phyloP scores from a whole-genome alignment of 2,329 filamentous ascomycete genomes.

The Alternaria ventricosa region DNA sequence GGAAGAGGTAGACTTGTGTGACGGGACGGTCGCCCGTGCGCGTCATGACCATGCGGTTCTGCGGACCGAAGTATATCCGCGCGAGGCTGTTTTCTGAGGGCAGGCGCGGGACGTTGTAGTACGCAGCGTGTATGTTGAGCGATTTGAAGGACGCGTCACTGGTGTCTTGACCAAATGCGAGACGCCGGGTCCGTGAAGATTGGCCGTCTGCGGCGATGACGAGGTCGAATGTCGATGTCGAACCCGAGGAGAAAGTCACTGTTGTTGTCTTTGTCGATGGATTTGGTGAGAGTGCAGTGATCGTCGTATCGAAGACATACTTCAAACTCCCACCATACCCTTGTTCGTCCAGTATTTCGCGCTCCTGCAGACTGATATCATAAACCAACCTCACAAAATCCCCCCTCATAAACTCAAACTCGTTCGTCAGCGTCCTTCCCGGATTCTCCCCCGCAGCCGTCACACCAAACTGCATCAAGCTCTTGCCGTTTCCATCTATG shows the following conservation, averaged over 20 bases:
- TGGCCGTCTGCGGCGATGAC: conserved; percentile 38
- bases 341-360: conserved; percentile 19
- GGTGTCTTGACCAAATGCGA: conserved; percentile 28
- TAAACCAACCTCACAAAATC: conserved; percentile 45
- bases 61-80: conserved; percentile 12
- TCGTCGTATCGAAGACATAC: conserved; percentile 19
- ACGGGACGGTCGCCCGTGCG: conserved; percentile 27
- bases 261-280: conserved; percentile 11
- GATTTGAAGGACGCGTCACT: conserved; percentile 19
- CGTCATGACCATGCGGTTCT: conserved; percentile 22
- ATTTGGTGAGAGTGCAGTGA: conserved; percentile 22
- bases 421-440: conserved; percentile 21
- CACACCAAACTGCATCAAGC: conserved; percentile 23
- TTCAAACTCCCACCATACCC: conserved; percentile 11
- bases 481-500: conserved; percentile 34
- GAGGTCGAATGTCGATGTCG: conserved; percentile 26
- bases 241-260: conserved; percentile 27
- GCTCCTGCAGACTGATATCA: conserved; percentile 14
- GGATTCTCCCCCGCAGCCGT: conserved; percentile 50
- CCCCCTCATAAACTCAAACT: conserved; percentile 42
- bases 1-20: conserved; percentile 31
- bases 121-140: conserved; percentile 29
- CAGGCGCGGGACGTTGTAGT: conserved; percentile 32
- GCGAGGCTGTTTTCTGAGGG: conserved; percentile 22
- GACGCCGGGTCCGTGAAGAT: conserved; percentile 24